These are phyloP conservation scores for Cercospora sesami DNA, from an alignment of 2,329 filamentous ascomycete genomes.

Conservation along the genomic window DNA sequence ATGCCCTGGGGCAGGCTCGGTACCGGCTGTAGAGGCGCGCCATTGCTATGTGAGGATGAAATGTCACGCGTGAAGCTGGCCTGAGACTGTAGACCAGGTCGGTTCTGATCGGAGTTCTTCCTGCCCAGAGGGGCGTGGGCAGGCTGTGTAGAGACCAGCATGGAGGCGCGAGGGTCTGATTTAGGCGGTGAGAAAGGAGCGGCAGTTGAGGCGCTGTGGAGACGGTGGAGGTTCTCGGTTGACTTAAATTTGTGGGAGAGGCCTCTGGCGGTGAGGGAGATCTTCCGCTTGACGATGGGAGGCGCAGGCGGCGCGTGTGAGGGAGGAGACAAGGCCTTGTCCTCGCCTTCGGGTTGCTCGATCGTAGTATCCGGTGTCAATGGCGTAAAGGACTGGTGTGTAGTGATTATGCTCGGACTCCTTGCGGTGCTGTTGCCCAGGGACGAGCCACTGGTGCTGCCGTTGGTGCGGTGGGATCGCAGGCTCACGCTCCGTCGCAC, in stretches of 20 bases:
- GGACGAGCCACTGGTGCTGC: conserved; percentile 32
- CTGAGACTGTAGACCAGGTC: conserved; percentile 27
- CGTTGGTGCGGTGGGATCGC: conserved; percentile 39
- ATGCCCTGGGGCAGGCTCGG: conserved; percentile 18
- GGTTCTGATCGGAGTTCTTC: conserved; percentile 19
- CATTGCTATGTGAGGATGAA: conserved; percentile 29
- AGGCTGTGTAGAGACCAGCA: conserved; percentile 23
- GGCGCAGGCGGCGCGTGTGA: neutral
- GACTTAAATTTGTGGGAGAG: conserved; percentile 29
- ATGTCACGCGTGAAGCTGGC: conserved; percentile 31
- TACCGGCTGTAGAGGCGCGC: conserved; percentile 26
- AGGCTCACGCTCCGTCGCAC: conserved; percentile 44
- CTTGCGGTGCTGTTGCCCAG: conserved; percentile 15
- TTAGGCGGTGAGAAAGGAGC: neutral
- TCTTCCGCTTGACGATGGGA: conserved; percentile 22
- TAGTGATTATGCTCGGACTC: conserved; percentile 7
- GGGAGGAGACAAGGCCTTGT: conserved; percentile 6
- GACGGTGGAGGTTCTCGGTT: conserved; percentile 25
- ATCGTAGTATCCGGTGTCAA: conserved; percentile 21
- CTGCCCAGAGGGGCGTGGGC: conserved; percentile 20
- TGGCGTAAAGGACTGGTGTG: conserved; percentile 16
- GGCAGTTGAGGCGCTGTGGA: conserved; percentile 14
- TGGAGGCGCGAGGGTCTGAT: conserved; percentile 10
- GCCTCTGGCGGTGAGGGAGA: conserved; percentile 27
- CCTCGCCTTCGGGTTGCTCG: conserved; percentile 16